Evolutionary conservation across 2,329 filamentous ascomycete genomes (phyloP).

Genomic region (Ascocoryne sarcoides): DNA sequence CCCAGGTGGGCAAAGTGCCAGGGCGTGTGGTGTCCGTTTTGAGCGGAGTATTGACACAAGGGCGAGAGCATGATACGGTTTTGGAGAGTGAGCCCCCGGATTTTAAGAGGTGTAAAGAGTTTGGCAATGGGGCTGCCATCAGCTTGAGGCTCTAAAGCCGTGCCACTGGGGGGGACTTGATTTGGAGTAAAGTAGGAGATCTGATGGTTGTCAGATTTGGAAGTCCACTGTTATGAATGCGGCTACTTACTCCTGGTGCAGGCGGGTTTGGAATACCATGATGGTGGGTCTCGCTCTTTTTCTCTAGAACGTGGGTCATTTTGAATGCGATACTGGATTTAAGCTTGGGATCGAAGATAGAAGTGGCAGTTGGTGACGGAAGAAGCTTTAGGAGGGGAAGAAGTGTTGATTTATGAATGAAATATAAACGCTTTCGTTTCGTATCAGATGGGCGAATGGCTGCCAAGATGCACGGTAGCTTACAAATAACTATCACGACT

Average conservation of each 20-base stretch:
- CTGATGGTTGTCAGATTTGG: slow-evolving; percentile 9
- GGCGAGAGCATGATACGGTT: slow-evolving; percentile 58
- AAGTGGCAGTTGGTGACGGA: not conserved
- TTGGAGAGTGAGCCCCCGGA: slow-evolving; percentile 46
- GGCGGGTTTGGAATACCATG: slow-evolving; percentile 19
- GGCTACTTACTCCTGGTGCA: slow-evolving; percentile 14
- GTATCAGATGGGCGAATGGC: no score
- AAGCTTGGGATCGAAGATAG: not conserved
- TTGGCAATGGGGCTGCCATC: slow-evolving; percentile 39
- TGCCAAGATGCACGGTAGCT: no score
- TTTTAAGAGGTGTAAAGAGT: slow-evolving; percentile 33
- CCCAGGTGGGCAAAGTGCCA: slow-evolving; percentile 80
- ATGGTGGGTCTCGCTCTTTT: slow-evolving; percentile 12
- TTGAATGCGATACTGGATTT: slow-evolving; percentile 18
- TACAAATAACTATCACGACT: no score
- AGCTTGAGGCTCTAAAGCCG: slow-evolving; percentile 36
- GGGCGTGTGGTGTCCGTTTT: slow-evolving; percentile 65
- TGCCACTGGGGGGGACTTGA: slow-evolving; percentile 37
- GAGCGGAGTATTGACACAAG: slow-evolving; percentile 57
- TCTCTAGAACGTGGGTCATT: slow-evolving; percentile 8
- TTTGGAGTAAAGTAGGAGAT: slow-evolving; percentile 38
- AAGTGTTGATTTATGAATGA: not conserved
- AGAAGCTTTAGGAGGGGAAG: not conserved
- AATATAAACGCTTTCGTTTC: slow-evolving; percentile 7
- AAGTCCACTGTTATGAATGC: not conserved